Conservation (phyloP, 2,329 filamentous ascomycete genomes). For the Stemphylium vesicarium region DNA sequence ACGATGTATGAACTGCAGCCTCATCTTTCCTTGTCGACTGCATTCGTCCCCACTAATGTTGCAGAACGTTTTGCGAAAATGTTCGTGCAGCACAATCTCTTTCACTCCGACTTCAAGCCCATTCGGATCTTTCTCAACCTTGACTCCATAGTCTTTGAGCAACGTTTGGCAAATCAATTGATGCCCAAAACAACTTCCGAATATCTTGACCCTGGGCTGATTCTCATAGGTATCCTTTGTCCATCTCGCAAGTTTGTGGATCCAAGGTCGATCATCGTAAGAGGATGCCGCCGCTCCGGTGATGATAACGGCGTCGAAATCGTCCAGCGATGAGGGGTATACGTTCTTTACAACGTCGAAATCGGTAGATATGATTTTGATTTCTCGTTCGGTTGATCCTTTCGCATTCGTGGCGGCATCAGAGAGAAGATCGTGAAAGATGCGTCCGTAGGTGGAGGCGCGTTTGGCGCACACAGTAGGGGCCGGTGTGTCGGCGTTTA, state of each 20-base stretch:
- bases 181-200: constrained; percentile 55
- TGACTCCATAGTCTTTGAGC: constrained; percentile 37
- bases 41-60: neutral
- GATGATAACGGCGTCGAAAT: constrained; percentile 50
- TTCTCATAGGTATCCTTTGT: constrained; percentile 41
- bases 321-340: constrained; percentile 40
- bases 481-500: constrained; percentile 42
- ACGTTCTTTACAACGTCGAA: constrained; percentile 47
- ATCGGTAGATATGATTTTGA: constrained; percentile 36
- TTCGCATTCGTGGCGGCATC: constrained; percentile 8
- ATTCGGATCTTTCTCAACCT: constrained; percentile 33
- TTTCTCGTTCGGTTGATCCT: fast-evolving
- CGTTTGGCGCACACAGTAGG: constrained; percentile 25
- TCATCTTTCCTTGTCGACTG: constrained; percentile 16
- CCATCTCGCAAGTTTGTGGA: constrained; percentile 36
- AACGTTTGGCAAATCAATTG: constrained; percentile 51
- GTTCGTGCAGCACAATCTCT: constrained; percentile 22
- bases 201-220: constrained; percentile 45
- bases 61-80: constrained; percentile 26
- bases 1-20: constrained; percentile 51
- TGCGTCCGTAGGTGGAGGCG: constrained; percentile 35
- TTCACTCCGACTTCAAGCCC: constrained; percentile 39
- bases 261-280: constrained; percentile 39
- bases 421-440: constrained; percentile 37
- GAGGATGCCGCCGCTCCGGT: constrained; percentile 48